Conservation (phyloP, 208 protist species). For the Strigomonas culicis region DNA sequence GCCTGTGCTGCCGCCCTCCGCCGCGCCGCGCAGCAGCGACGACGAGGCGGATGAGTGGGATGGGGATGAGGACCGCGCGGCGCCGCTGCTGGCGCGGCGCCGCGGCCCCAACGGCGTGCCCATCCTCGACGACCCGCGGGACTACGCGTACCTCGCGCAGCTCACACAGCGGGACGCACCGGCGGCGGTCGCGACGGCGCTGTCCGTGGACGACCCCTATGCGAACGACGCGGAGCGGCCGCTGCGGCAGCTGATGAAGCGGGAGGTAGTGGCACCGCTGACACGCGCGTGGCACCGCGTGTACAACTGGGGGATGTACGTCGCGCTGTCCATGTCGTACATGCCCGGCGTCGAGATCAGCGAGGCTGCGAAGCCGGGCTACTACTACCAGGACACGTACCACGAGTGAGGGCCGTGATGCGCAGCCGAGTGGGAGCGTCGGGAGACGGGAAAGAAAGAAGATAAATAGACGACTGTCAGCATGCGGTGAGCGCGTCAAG, state of each 20-base stretch:
- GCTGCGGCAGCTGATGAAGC: conserved; percentile 18
- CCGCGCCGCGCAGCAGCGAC: background rate
- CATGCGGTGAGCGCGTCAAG: too few species aligned
- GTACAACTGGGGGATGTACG: conserved; percentile 47
- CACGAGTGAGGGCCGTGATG: conserved; percentile 15
- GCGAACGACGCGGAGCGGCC: conserved; percentile 8
- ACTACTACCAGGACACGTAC: conserved; percentile 27
- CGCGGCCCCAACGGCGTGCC: too few species aligned
- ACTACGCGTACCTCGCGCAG: background rate
- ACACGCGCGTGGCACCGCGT: conserved; percentile 29
- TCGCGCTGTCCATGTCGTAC: conserved; percentile 26
- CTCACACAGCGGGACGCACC: background rate
- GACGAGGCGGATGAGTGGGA: background rate
- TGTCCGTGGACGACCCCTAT: background rate
- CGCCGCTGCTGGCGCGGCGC: conserved; percentile 9
- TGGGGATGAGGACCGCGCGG: conserved; percentile 2
- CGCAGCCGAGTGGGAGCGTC: background rate
- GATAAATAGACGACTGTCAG: too few species aligned
- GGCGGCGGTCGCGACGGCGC: background rate
- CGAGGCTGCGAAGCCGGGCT: conserved; percentile 10
- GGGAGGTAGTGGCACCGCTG: conserved; percentile 20
- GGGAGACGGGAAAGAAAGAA: too few species aligned
- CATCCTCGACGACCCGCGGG: conserved; percentile 15
- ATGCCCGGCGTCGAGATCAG: conserved; percentile 14
- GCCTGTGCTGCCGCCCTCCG: background rate